A percentile compares a stretch with the other conserved stretches of the same genome.
Evolutionary conservation across 2,329 filamentous ascomycete genomes (phyloP).

Genomic region (Ascochyta rabiei): DNA sequence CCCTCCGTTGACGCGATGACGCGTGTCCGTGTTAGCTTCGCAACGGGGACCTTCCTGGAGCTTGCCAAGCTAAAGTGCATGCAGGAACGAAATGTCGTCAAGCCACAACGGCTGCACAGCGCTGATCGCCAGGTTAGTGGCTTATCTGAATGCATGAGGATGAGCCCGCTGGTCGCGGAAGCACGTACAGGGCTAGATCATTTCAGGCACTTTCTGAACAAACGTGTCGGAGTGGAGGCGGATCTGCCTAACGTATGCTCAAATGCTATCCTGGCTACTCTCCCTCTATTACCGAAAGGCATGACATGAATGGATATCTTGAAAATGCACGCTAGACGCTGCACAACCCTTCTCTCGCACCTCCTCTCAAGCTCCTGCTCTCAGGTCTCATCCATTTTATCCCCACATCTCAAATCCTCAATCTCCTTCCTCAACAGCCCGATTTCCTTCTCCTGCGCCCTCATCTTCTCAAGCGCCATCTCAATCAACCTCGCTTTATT

Average conservation of each 20-base stretch:
- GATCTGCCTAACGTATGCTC: neutral
- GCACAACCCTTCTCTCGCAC: neutral
- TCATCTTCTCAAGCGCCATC: constrained; percentile 42
- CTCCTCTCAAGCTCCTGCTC: neutral
- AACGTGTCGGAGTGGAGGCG: neutral
- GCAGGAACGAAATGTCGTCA: constrained; percentile 2
- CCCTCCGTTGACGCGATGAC: neutral
- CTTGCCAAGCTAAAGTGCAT: neutral
- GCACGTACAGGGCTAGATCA: neutral
- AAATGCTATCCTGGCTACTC: neutral
- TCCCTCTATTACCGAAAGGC: constrained; percentile 1
- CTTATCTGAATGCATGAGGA: neutral
- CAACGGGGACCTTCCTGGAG: neutral
- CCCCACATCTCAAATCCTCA: constrained; percentile 26
- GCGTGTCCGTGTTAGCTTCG: neutral
- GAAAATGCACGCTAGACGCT: constrained; percentile 8
- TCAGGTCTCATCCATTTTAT: constrained; percentile 34
- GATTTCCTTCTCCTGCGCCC: constrained; percentile 37
- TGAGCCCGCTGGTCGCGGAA: neutral
- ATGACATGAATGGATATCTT: constrained; percentile 21
- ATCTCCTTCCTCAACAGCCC: constrained; percentile 33
- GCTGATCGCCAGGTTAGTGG: neutral
- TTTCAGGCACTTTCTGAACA: neutral
- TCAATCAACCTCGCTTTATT: constrained; percentile 41
- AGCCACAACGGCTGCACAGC: constrained; percentile 2